Evolutionary conservation across 768 basidiomycete species (phyloP).

Genomic region (Rhodotorula babjevae): DNA sequence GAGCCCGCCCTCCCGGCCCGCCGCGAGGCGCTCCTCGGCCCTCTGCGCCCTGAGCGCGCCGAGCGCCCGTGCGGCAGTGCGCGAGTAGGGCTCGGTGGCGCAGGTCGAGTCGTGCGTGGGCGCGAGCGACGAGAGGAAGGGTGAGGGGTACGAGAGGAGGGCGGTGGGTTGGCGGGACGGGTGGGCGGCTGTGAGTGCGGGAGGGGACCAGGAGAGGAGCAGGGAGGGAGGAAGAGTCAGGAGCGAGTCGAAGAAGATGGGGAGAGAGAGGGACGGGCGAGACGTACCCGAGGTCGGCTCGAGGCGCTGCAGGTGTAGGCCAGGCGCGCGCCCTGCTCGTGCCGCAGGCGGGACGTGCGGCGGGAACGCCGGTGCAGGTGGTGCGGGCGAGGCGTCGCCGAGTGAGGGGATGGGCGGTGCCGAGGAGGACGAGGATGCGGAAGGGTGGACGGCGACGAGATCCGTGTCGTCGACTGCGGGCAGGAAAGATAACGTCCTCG

Average conservation of each 20-base stretch:
- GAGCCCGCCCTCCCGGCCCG: not conserved
- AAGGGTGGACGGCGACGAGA: conserved; percentile 19
- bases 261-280: not conserved
- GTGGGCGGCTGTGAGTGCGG: not conserved
- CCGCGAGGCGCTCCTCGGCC: not conserved
- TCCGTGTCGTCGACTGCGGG: conserved; percentile 21
- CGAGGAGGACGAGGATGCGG: not conserved
- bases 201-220: not conserved
- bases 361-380: not conserved
- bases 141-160: conserved; percentile 3
- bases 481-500: no score
- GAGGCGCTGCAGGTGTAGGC: not conserved
- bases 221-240: not conserved
- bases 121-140: conserved; percentile 3
- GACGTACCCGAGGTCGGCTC: not conserved
- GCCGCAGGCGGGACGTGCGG: not conserved
- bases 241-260: no score
- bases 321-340: not conserved
- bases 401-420: not conserved
- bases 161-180: not conserved
- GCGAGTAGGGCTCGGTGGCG: not conserved
- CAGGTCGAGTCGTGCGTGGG: not conserved
- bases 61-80: not conserved
- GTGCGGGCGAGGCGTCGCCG: not conserved
- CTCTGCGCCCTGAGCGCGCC: not conserved